These are phyloP conservation scores for Kwoniella sp. DNA, from an alignment of 768 basidiomycete species.

Conservation along the genomic window DNA sequence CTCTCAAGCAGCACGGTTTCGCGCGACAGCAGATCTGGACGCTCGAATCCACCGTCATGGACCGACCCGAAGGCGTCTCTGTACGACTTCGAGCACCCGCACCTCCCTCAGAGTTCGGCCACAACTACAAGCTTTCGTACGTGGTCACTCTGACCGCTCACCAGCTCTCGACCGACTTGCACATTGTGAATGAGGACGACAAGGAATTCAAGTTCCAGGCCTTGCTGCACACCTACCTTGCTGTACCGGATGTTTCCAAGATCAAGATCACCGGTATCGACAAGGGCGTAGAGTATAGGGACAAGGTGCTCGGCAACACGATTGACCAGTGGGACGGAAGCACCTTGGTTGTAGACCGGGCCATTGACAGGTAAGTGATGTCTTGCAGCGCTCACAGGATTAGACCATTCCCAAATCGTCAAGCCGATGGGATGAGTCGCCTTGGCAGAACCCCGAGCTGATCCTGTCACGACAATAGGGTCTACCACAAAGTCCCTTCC, in stretches of 20 bases:
- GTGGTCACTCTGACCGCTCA: conserved; percentile 76
- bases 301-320: conserved; percentile 64
- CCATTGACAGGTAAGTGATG: conserved; percentile 45
- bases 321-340: conserved; percentile 63
- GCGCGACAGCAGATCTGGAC: conserved; percentile 78
- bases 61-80: conserved; percentile 72
- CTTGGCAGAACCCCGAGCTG: no score
- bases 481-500: conserved; percentile 45
- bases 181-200: conserved; percentile 70
- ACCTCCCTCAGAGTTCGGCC: conserved; percentile 66
- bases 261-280: conserved; percentile 69
- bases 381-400: no score
- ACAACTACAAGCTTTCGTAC: conserved; percentile 73
- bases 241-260: conserved; percentile 62
- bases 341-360: conserved; percentile 39
- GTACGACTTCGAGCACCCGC: conserved; percentile 72
- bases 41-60: conserved; percentile 66
- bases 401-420: no score
- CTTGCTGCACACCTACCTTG: conserved; percentile 87
- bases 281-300: conserved; percentile 68
- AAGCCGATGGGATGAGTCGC: no score
- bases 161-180: conserved; percentile 74
- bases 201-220: conserved; percentile 79
- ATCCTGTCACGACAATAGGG: conserved; percentile 27
- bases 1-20: conserved; percentile 84